Evolutionary conservation across 2,329 filamentous ascomycete genomes (phyloP), one percentile per base, ranked within the genome.

Genomic region (Penicillium sp.): DNA sequence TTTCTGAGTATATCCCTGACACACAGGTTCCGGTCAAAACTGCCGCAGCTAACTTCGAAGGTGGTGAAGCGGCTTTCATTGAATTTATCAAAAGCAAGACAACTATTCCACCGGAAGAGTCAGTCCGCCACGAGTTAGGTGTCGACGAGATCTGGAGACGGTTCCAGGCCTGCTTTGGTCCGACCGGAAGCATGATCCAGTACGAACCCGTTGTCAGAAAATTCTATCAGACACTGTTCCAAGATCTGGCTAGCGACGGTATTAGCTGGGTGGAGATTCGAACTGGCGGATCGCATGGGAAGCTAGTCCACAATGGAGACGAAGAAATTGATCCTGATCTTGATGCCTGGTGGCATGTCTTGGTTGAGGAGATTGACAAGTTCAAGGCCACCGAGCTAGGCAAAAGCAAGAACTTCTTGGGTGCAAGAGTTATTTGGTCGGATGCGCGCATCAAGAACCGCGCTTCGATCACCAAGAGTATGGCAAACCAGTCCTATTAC

Each of bases 251-350:
- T 22, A 85, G 84, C 5, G 92, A 97, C 68, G 90, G 91, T 7
- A 84, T 96, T 32, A 85, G 81, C 67, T 97, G 90, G 82, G 88
- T 89, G 11, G 92, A 97, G 69, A 76, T 96, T 54, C 82, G 90
- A 49, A 83, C 88, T 43, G 87, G 87, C 0, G 95, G 93, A 80
- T 80, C 81, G 1, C 82, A 86, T 11, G 81, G 87, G 49, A 93
- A 89, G 74, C 86, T 85, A 65, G 81, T 81, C 32, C 78, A 86
- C 52, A 84, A 83, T 6, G 9, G 84, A 85, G 20, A 50, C 8
- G 47, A 50, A 40, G 26, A 32, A 5, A n/a, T 40, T 20, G 35
- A 40, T 5, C 35, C 47, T 3, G 24, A 40, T 9, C 47, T 40
- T 7, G 35, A 40, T 7, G 24, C 24, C 1, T 40, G 35, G 37